A percentile compares a stretch with the other conserved stretches of the same genome.
Conservation (phyloP, 1,139 yeast species). For the Meyerozyma athensensis region DNA sequence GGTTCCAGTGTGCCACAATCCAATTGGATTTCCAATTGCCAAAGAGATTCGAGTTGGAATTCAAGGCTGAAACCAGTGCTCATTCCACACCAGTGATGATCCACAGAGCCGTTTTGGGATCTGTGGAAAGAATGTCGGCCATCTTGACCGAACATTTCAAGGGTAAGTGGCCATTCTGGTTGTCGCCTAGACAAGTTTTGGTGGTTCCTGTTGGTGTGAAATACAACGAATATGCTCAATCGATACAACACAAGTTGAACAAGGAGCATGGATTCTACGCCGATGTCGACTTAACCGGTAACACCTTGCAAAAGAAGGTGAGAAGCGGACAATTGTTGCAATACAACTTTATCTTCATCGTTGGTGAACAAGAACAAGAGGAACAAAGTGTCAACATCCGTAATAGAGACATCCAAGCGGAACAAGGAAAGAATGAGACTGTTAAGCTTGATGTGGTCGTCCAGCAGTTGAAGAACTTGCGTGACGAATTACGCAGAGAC, state of each 20-base stretch:
- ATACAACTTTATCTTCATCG: slow-evolving; percentile 91
- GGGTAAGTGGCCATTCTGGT: slow-evolving; percentile 99
- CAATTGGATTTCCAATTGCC: slow-evolving; percentile 98
- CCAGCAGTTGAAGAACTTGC: slow-evolving; percentile 57
- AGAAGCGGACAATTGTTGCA: slow-evolving; percentile 91
- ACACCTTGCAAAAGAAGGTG: slow-evolving; percentile 93
- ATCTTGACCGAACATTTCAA: slow-evolving; percentile 94
- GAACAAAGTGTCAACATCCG: slow-evolving; percentile 81
- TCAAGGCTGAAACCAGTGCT: slow-evolving; percentile 59
- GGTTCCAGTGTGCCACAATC: slow-evolving; percentile 98
- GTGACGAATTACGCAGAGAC: slow-evolving; percentile 65
- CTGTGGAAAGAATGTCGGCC: slow-evolving; percentile 98
- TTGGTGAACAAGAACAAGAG: slow-evolving; percentile 88
- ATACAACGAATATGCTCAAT: slow-evolving; percentile 82
- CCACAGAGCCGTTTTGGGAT: slow-evolving; percentile 96
- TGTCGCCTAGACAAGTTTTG: slow-evolving; percentile 92
- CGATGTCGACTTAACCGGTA: slow-evolving; percentile 89
- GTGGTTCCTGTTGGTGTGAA: slow-evolving; percentile 96
- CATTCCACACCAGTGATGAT: slow-evolving; percentile 86
- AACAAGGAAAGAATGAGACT: slow-evolving; percentile 87
- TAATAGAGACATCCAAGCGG: slow-evolving; percentile 79
- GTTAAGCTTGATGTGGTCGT: slow-evolving; percentile 67
- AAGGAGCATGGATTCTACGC: slow-evolving; percentile 75
- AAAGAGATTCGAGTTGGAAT: slow-evolving; percentile 81
- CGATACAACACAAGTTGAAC: slow-evolving; percentile 60